Evolutionary conservation across 192 early-diverging fungal genomes (phyloP).

Genomic region (Backusella morwellensis): DNA sequence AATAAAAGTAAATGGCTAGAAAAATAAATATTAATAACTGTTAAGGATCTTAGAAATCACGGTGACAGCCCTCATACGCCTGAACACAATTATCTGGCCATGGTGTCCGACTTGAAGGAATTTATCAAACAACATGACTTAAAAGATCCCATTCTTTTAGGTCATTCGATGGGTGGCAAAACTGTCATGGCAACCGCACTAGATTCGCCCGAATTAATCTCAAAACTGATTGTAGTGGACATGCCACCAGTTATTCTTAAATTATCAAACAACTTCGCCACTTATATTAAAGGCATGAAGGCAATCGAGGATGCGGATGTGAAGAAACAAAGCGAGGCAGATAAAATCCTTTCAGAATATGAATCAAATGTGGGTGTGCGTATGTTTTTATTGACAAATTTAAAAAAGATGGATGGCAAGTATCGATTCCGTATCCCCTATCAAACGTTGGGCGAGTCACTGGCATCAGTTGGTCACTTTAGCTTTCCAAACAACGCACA

Average conservation of each 20-base stretch:
- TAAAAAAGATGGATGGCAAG: conserved; percentile 47
- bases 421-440: conserved; percentile 78
- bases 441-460: conserved; percentile 56
- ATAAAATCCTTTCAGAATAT: conserved; percentile 49
- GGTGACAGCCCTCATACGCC: conserved; percentile 79
- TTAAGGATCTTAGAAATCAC: conserved; percentile 89
- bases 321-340: conserved; percentile 57
- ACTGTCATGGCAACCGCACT: conserved; percentile 72
- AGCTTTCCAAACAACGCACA: conserved; percentile 29
- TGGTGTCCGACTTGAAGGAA: conserved; percentile 74
- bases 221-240: conserved; percentile 69
- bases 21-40: not conserved
- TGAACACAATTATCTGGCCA: conserved; percentile 68
- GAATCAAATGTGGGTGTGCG: conserved; percentile 57
- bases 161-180: conserved; percentile 92
- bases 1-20: not conserved
- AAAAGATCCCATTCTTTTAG: conserved; percentile 62
- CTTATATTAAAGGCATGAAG: conserved; percentile 56
- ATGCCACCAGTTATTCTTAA: conserved; percentile 55
- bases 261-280: conserved; percentile 53
- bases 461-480: conserved; percentile 53
- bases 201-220: conserved; percentile 43
- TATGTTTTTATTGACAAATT: conserved; percentile 91
- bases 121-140: conserved; percentile 66
- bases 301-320: conserved; percentile 51